A percentile compares a stretch with the other conserved stretches of the same genome.
Conservation (phyloP, 495 filamentous ascomycete species). For the Sporormia fimetaria region DNA sequence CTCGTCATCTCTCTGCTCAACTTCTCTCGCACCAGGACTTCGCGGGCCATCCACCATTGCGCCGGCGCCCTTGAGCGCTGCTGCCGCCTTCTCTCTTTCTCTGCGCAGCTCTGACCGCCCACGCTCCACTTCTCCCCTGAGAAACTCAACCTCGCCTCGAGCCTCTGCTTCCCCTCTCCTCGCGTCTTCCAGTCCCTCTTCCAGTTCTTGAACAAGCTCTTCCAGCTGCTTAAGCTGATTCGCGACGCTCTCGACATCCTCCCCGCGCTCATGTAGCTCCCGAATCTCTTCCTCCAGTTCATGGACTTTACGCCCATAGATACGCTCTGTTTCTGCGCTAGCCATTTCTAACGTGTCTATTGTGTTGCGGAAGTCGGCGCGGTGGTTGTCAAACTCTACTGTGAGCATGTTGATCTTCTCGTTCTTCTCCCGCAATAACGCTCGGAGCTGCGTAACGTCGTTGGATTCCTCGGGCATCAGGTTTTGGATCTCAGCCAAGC, state of each 20-base stretch:
- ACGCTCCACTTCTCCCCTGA: slow-evolving; percentile 89
- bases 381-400: slow-evolving; percentile 86
- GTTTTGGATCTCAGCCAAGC: slow-evolving; percentile 60
- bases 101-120: slow-evolving; percentile 80
- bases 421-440: slow-evolving; percentile 83
- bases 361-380: slow-evolving; percentile 91
- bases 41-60: slow-evolving; percentile 43
- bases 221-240: slow-evolving; percentile 87
- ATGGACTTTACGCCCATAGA: slow-evolving; percentile 86
- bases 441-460: slow-evolving; percentile 65
- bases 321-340: slow-evolving; percentile 91
- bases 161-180: slow-evolving; percentile 95
- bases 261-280: slow-evolving; percentile 66
- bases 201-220: slow-evolving; percentile 88
- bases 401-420: slow-evolving; percentile 89
- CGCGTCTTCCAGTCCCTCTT: slow-evolving; percentile 94
- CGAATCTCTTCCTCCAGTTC: slow-evolving; percentile 78
- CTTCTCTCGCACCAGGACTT: slow-evolving; percentile 51
- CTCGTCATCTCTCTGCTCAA: slow-evolving; percentile 93
- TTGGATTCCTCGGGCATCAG: slow-evolving; percentile 52
- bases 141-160: slow-evolving; percentile 87
- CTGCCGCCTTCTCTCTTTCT: slow-evolving; percentile 79
- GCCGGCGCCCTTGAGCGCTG: slow-evolving; percentile 43
- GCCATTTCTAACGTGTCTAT: slow-evolving; percentile 95
- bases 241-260: slow-evolving; percentile 86